Conservation (phyloP, 129 eudicot genomes). For the Saposhnikovia divaricata region DNA sequence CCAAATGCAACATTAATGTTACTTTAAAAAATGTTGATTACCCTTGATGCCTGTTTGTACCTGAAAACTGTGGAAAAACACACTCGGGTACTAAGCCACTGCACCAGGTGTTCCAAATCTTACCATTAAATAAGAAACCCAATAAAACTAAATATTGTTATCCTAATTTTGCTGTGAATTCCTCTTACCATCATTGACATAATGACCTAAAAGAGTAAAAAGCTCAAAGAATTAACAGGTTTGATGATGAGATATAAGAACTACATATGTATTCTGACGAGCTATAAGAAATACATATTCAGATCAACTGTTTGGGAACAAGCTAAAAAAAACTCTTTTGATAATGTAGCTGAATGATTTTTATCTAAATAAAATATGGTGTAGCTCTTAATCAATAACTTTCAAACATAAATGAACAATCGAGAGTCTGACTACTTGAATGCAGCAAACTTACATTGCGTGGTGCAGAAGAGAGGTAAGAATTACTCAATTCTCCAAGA, state of each 20-base stretch:
- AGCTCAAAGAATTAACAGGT: neutral
- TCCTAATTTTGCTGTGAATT: neutral
- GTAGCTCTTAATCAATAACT: neutral
- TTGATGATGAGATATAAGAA: neutral
- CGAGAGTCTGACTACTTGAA: neutral
- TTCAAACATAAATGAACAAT: neutral
- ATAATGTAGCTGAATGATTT: neutral
- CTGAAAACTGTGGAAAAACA: neutral
- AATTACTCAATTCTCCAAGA: conserved; percentile 70
- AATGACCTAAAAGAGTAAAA: neutral
- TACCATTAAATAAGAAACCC: neutral
- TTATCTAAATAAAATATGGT: neutral
- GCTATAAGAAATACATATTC: neutral
- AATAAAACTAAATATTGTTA: neutral
- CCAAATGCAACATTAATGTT: neutral
- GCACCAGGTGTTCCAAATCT: neutral
- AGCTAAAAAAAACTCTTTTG: neutral
- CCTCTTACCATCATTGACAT: neutral
- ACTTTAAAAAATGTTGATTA: neutral
- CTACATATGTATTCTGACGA: neutral
- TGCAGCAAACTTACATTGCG: conserved; percentile 34
- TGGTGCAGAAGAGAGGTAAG: conserved; percentile 67
- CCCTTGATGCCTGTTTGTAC: neutral
- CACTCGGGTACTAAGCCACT: neutral
- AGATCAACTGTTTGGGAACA: neutral